Evolutionary conservation across 2,329 filamentous ascomycete species (phyloP).

Genomic region (Colletotrichum lupini): DNA sequence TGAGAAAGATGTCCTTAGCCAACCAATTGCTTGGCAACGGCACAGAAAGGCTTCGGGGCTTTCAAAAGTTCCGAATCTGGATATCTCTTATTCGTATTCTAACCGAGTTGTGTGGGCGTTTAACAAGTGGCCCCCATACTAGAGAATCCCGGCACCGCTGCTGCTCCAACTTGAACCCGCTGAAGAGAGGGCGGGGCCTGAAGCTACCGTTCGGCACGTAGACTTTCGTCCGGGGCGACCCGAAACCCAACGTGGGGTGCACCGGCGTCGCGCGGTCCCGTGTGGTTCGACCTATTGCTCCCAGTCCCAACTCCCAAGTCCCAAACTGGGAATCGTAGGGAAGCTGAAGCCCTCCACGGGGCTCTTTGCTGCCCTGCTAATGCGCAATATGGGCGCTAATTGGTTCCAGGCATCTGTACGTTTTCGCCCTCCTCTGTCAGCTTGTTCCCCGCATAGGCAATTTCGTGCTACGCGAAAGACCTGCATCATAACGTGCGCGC

Average conservation of each 20-base stretch:
- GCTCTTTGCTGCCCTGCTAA: background rate
- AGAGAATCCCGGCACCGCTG: background rate
- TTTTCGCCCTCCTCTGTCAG: background rate
- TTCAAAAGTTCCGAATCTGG: background rate
- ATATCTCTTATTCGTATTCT: constrained; percentile 20
- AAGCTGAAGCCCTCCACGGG: constrained; percentile 5
- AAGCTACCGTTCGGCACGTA: background rate
- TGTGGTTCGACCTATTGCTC: constrained; percentile 8
- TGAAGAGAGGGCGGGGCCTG: too few relatives aligned
- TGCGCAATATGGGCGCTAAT: background rate
- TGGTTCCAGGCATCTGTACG: background rate
- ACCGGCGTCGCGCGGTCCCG: constrained; percentile 5
- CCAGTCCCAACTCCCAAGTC: too few relatives aligned
- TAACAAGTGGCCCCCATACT: background rate
- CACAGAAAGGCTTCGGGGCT: background rate
- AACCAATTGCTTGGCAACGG: background rate
- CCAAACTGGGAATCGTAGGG: background rate
- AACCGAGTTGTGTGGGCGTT: background rate
- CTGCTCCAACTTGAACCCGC: background rate
- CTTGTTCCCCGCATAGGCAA: constrained; percentile 10
- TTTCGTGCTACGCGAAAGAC: constrained; percentile 16
- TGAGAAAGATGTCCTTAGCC: background rate
- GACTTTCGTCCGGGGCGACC: constrained; percentile 16
- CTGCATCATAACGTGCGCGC: constrained; percentile 6
- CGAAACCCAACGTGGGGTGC: constrained; percentile 18